Percentiles rank a stretch among this genome's conserved stretches.
These are phyloP conservation scores for Penicillium steckii DNA, from an alignment of 495 filamentous ascomycete genomes.

Conservation along the genomic window DNA sequence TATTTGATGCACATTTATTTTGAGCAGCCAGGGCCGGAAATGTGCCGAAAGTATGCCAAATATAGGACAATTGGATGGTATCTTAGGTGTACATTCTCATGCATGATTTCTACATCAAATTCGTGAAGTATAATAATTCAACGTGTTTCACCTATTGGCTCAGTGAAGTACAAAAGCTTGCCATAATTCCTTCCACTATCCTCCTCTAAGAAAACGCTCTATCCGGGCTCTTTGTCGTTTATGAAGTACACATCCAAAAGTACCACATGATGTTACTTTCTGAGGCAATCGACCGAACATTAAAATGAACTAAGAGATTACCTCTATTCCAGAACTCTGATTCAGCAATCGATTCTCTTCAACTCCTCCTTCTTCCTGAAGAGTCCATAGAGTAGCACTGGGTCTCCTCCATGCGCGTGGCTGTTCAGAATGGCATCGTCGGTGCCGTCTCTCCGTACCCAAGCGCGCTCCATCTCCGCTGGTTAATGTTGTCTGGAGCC, in stretches of 20 bases:
- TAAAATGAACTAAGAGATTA: background rate
- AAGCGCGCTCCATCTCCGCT: constrained; percentile 9
- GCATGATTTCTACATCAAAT: too few species aligned
- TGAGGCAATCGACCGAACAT: too few species aligned
- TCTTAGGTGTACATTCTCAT: too few species aligned
- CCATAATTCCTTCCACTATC: too few species aligned
- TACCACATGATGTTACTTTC: too few species aligned
- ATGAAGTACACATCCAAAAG: too few species aligned
- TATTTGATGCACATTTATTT: background rate
- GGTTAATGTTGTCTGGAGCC: background rate
- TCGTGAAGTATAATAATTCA: too few species aligned
- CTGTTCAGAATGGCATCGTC: constrained; percentile 44
- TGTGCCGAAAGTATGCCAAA: background rate
- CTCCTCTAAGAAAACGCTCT: too few species aligned
- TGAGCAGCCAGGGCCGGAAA: background rate
- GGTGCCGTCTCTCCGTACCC: constrained; percentile 30
- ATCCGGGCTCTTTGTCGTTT: too few species aligned
- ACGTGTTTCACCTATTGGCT: too few species aligned
- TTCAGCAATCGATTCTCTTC: background rate
- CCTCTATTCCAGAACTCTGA: background rate
- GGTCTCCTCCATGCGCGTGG: constrained; percentile 43
- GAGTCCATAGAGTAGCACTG: constrained; percentile 39
- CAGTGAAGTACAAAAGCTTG: too few species aligned
- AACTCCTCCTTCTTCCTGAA: constrained; percentile 26
- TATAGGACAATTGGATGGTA: too few species aligned